Evolutionary conservation across 306 rosid genomes (phyloP).

Genomic region (Begonia peltatifolia): DNA sequence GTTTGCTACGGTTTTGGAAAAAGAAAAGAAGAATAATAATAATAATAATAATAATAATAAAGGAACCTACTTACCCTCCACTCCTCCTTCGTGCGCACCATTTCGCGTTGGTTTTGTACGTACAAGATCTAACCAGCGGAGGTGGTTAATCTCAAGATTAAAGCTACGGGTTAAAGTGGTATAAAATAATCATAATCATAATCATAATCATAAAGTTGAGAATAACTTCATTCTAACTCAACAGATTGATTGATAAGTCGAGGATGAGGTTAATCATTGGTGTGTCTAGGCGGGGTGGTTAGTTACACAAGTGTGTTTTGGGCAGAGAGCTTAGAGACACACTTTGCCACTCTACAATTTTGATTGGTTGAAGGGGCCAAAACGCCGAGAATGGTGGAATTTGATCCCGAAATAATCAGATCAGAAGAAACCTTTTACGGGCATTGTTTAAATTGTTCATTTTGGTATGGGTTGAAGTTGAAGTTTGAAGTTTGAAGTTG

Average conservation of each 20-base stretch:
- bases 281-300: constrained; percentile 16
- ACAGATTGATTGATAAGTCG: not conserved
- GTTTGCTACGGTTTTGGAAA: not conserved
- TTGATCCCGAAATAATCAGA: too few relatives aligned
- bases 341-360: constrained; percentile 3
- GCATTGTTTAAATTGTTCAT: too few relatives aligned
- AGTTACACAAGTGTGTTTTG: constrained; percentile 34
- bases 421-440: too few relatives aligned
- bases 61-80: constrained; percentile 16
- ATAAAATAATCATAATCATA: not conserved
- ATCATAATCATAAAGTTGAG: too few relatives aligned
- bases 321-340: constrained; percentile 38
- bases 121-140: constrained; percentile 26
- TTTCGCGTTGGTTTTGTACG: constrained; percentile 14
- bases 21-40: too few relatives aligned
- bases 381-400: too few relatives aligned
- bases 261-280: constrained; percentile 37
- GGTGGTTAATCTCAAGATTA: not conserved
- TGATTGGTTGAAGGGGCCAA: constrained; percentile 7
- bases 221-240: constrained; percentile 2
- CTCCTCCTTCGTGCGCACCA: constrained; percentile 33
- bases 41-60: too few relatives aligned
- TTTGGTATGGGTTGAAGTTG: too few relatives aligned
- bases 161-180: too few relatives aligned
- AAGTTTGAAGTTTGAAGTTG: too few relatives aligned